phyloP scores from a whole-genome alignment of 352 stramenopile genomes.

The Halophytophthora batemanensis region DNA sequence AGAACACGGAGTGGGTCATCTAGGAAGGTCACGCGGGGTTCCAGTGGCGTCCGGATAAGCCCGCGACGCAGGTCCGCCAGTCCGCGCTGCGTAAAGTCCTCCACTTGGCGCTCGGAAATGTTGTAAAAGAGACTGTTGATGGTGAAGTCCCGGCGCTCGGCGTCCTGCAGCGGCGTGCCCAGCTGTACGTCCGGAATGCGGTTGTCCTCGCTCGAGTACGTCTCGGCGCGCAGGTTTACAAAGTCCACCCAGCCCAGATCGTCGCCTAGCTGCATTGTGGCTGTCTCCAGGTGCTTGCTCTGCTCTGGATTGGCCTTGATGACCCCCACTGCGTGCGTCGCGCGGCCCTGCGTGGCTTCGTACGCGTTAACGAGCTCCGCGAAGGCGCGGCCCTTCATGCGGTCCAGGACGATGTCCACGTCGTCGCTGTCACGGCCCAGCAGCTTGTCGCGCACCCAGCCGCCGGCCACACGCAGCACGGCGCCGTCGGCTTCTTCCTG shows the following conservation, averaged over 20 bases:
- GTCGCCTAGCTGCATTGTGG: constrained; percentile 93
- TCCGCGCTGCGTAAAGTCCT: constrained; percentile 92
- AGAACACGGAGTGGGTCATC: constrained; percentile 97
- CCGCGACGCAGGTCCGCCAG: constrained; percentile 90
- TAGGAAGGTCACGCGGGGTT: constrained; percentile 92
- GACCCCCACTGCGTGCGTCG: constrained; percentile 49
- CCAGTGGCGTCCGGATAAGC: constrained; percentile 93
- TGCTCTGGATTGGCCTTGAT: constrained; percentile 90
- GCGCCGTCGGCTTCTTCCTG: constrained; percentile 43
- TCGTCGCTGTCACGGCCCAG: constrained; percentile 86
- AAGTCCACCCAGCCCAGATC: constrained; percentile 94
- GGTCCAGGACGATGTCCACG: constrained; percentile 98
- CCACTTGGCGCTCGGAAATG: constrained; percentile 88
- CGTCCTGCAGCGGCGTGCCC: constrained; percentile 86
- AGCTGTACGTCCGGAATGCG: constrained; percentile 68
- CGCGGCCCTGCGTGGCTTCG: constrained; percentile 51
- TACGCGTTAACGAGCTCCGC: constrained; percentile 76
- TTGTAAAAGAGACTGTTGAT: constrained; percentile 99
- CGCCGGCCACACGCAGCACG: constrained; percentile 94
- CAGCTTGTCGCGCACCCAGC: constrained; percentile 99
- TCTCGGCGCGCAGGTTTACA: constrained; percentile 96
- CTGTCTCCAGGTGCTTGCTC: constrained; percentile 98
- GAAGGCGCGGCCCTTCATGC: constrained; percentile 94
- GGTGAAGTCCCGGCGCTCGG: constrained; percentile 94
- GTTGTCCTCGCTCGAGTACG: constrained; percentile 86